Base-by-base conservation (phyloP, 805 yeast genomes). In the Candida adriatica region DNA sequence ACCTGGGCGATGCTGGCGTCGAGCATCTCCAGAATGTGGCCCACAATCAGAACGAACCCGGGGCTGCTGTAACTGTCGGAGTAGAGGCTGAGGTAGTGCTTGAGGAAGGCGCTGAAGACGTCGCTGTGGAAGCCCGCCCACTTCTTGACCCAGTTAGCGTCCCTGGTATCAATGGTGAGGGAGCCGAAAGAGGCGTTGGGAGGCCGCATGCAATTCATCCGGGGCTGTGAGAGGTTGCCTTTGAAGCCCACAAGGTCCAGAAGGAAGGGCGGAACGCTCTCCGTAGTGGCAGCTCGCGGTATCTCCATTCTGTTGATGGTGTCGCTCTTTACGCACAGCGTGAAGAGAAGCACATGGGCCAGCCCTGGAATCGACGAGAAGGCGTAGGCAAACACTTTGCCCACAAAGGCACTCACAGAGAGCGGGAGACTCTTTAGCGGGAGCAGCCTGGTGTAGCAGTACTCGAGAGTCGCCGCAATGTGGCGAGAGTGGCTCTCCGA, bases 111-210 rank as follows among this genome's bases (percentile, higher is more conserved):
- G 37, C 68, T 64, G 53, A 77, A 77, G 3, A 77, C 56, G 43
- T 74, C 78, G 33, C 73, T 61, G 39, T 74, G 80, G 35, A 68
- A 56, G 30, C 65, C 58, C 33, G 68, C 62, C 84, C 84, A 78
- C 42, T 75, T 59, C 35, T 66, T 58, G 8, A 74, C 78, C 85
- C 85, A 77, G 5, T 41, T 29, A 16, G 62, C 46, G 6, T 80
- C 83, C 36, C 59, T 67, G 7, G 82, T 75, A 38, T 77, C 77
- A 10, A 50, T 39, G 4, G 14, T 16, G 3, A 48, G 22, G 6
- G 34, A 61, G 48, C 27, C 75, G 70, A 44, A 46, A 0, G 33
- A 27, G 8, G 43, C 27, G 9, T 31, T 38, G 16, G 71, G 71
- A 2, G 71, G 68, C 10, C 38, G 31, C 50, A 63, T 46, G 19